These are phyloP conservation scores for Alternaria rosae DNA, from an alignment of 2,329 filamentous ascomycete species.

Conservation along the genomic window DNA sequence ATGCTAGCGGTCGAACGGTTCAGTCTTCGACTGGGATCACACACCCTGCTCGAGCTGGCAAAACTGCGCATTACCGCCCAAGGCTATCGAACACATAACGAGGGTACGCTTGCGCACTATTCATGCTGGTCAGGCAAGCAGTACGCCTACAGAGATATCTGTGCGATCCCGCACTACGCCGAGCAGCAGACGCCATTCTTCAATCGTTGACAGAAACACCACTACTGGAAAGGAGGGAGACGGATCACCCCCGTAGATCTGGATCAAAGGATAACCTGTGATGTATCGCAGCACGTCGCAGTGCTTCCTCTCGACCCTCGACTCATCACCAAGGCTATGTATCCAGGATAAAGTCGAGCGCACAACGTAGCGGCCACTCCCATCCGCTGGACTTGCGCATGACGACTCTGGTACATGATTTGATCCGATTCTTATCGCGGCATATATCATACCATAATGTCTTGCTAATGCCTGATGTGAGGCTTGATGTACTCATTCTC, in stretches of 20 bases:
- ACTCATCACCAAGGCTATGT: background rate
- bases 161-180: background rate
- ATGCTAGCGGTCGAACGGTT: background rate
- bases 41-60: background rate
- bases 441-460: background rate
- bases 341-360: background rate
- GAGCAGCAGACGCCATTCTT: background rate
- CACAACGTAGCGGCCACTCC: background rate
- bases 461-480: background rate
- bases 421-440: background rate
- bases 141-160: background rate
- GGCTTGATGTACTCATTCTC: background rate
- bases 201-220: background rate
- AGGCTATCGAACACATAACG: background rate
- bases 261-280: background rate
- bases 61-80: background rate
- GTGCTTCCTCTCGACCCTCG: background rate
- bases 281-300: background rate
- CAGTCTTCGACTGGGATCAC: background rate
- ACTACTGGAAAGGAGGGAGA: background rate
- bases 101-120: background rate
- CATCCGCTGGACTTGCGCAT: background rate
- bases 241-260: background rate
- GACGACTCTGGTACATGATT: background rate
- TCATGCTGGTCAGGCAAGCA: background rate